Evolutionary conservation across 1,284 basidiomycete genomes (phyloP).

Genomic region (Macrocystidia cucumis): DNA sequence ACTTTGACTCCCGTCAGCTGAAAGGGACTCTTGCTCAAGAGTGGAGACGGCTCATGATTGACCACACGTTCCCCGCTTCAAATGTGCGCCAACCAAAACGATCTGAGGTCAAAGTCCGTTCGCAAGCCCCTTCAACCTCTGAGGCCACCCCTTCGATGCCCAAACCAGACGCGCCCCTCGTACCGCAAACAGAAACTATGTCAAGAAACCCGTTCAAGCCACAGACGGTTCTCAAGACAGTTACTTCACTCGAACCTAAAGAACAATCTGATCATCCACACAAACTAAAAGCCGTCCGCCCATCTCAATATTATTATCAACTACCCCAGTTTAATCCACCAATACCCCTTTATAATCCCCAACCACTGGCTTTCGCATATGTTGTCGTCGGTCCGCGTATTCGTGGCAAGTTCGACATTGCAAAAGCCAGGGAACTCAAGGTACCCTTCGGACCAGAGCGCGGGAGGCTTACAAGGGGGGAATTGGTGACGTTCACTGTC

Average conservation of each 20-base stretch:
- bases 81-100: no score
- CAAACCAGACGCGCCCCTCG: no score
- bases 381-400: constrained; percentile 70
- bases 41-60: constrained; percentile 42
- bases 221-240: no score
- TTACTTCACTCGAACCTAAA: no score
- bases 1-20: constrained; percentile 30
- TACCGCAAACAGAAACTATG: no score
- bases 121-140: no score
- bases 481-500: constrained; percentile 46
- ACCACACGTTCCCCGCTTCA: constrained; percentile 51
- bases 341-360: constrained; percentile 10
- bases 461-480: constrained; percentile 41
- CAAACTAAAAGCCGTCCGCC: no score
- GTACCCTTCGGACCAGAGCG: constrained; percentile 58
- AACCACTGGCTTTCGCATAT: constrained; percentile 50
- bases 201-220: no score
- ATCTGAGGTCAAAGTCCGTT: no score
- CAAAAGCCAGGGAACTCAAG: constrained; percentile 59
- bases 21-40: constrained; percentile 35
- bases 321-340: constrained; percentile 24
- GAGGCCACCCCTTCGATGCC: no score
- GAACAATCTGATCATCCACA: constrained; percentile 11
- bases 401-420: constrained; percentile 82
- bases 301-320: constrained; percentile 23